phyloP scores from a whole-genome alignment of 2,329 filamentous ascomycete species.

The Cladosporium phlei region DNA sequence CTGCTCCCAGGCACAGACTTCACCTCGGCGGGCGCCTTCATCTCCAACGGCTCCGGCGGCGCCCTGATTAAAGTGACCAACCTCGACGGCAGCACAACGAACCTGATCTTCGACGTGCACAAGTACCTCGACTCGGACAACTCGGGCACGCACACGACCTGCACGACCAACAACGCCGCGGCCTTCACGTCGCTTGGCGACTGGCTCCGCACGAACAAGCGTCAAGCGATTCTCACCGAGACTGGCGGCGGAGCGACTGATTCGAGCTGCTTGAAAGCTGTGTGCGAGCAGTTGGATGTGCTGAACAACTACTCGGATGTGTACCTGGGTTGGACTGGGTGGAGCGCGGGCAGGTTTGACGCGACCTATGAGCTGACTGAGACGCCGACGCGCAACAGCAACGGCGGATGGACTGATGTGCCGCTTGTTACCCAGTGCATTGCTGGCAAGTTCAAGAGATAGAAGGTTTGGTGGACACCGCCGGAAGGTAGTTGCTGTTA shows the following conservation, averaged over 20 bases:
- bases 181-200: conserved; percentile 33
- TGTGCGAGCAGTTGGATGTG: conserved; percentile 30
- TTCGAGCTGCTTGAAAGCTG: conserved; percentile 30
- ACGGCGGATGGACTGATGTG: conserved; percentile 25
- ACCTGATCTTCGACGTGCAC: conserved; percentile 40
- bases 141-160: conserved; percentile 34
- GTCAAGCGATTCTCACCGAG: conserved; percentile 39
- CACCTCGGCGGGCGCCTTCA: conserved; percentile 16
- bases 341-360: conserved; percentile 31
- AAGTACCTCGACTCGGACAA: conserved; percentile 40
- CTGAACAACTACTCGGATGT: conserved; percentile 30
- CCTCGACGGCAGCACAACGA: conserved; percentile 27
- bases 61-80: conserved; percentile 15
- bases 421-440: conserved; percentile 27
- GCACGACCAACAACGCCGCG: conserved; percentile 31
- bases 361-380: conserved; percentile 26
- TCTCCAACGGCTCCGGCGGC: conserved; percentile 9
- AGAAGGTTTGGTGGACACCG: background rate
- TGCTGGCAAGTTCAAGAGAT: conserved; percentile 25
- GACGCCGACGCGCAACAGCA: conserved; percentile 23
- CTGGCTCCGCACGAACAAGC: conserved; percentile 35
- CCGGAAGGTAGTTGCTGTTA: background rate
- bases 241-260: conserved; percentile 38
- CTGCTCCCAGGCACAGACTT: conserved; percentile 60
- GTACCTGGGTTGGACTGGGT: conserved; percentile 31